Base-by-base conservation (phyloP, 83 land plant species). In the Picea engelmannii region DNA sequence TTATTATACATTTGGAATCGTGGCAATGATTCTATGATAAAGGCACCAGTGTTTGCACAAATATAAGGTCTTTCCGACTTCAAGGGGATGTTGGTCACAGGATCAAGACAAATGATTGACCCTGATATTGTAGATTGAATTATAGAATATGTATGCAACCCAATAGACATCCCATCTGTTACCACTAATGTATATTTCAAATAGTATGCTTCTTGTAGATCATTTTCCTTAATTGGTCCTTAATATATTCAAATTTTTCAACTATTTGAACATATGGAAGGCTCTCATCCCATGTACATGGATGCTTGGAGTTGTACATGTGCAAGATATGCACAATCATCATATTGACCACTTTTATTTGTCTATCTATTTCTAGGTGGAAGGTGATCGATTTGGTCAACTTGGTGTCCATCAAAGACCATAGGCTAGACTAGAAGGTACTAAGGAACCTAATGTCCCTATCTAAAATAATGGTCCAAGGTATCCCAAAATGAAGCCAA, bases 1-100 rank as follows among this genome's bases (percentile, higher is more conserved):
- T 87, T 94, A 78, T 88, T 90, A 74, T 93, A 96, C 40, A 88
- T 82, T 75, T 90, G 88, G 83, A 92, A 93, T 17, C 86, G 86
- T 79, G 84, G 88, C 21, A 85, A 62, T 74, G 96, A 83, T 64
- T 92, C 96, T 44, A 85, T 76, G 61, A 95, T 31, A 59, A 95
- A 59, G 52, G 99, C 89, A 71, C 99, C 98, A 67, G 98, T 97
- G 79, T 97, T 98, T 13, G 87, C 88, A 87, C 98, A 97, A 24
- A 97, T 85, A 82, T 85, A 92, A 2, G 98, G 86, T 71, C 96
- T 95, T 70, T 95, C 99, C 8, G 90, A 66, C 99, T 95, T 93
- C 63, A 95, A 79, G 68, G 92, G 98, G 81, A 81, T 85, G 81
- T 95, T 95, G 23, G 90, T 91, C 47, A 89, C 79, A 44, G 93